These are phyloP conservation scores for Paramyrothecium sp. DNA, from an alignment of 2,329 filamentous ascomycete genomes.

Conservation along the genomic window DNA sequence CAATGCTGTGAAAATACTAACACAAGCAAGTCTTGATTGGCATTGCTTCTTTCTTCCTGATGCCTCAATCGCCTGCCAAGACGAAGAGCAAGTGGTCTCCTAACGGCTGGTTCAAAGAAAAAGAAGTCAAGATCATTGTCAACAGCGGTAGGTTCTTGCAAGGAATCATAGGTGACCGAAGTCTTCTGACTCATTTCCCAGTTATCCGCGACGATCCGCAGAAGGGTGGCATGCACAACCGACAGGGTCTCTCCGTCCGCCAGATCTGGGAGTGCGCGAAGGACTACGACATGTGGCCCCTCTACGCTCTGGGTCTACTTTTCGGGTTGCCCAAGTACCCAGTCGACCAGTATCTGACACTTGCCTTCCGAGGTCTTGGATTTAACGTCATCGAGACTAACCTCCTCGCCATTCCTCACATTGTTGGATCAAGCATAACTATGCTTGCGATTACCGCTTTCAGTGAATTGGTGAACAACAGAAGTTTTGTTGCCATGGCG, in stretches of 20 bases:
- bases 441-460: constrained; percentile 49
- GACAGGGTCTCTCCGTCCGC: constrained; percentile 41
- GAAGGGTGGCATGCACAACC: constrained; percentile 55
- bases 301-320: constrained; percentile 47
- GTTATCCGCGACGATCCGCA: constrained; percentile 54
- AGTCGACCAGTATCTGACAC: constrained; percentile 46
- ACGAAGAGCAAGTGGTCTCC: constrained; percentile 57
- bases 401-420: constrained; percentile 48
- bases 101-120: constrained; percentile 61
- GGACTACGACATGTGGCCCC: constrained; percentile 53
- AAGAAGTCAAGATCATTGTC: constrained; percentile 65
- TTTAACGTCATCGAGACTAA: constrained; percentile 53
- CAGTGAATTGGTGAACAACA: constrained; percentile 47
- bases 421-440: constrained; percentile 45
- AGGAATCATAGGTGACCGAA: not conserved
- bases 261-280: constrained; percentile 44
- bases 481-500: constrained; percentile 46
- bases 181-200: constrained; percentile 5
- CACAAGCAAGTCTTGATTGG: constrained; percentile 53
- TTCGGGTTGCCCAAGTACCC: constrained; percentile 47
- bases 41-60: constrained; percentile 50
- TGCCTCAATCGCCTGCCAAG: constrained; percentile 60
- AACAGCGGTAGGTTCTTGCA: constrained; percentile 38
- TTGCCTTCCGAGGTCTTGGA: constrained; percentile 47
- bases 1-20: constrained; percentile 42